Conservation (phyloP, 176 grass and related monocot genomes). For the Panicum miliaceum region DNA sequence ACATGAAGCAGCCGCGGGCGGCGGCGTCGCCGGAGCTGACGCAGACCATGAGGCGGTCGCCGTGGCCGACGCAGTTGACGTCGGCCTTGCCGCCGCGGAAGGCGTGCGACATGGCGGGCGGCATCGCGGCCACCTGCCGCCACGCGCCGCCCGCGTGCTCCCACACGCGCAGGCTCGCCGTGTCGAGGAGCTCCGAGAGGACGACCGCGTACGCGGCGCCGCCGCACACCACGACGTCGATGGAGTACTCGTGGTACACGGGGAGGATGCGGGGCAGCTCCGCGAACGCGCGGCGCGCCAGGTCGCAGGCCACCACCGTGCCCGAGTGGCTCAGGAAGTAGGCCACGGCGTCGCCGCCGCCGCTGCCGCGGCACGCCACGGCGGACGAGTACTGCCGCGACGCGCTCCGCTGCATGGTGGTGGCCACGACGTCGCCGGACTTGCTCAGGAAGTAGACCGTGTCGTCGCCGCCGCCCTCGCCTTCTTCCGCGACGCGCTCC, state of each 20-base stretch:
- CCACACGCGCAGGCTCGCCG: slow-evolving; percentile 80
- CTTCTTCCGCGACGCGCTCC: not conserved
- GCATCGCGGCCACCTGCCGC: slow-evolving; percentile 84
- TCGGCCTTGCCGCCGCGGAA: slow-evolving; percentile 72
- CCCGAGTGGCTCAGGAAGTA: slow-evolving; percentile 81
- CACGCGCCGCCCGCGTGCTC: slow-evolving; percentile 56
- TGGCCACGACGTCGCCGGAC: slow-evolving; percentile 72
- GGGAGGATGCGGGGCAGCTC: slow-evolving; percentile 81
- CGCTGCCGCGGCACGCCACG: slow-evolving; percentile 37
- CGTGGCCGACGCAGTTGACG: slow-evolving; percentile 79
- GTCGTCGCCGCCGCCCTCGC: slow-evolving; percentile 40
- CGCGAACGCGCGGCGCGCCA: slow-evolving; percentile 45
- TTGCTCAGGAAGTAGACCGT: slow-evolving; percentile 84
- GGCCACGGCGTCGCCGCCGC: slow-evolving; percentile 47
- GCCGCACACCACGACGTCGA: slow-evolving; percentile 74
- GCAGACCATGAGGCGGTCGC: slow-evolving; percentile 70
- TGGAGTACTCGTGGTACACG: slow-evolving; percentile 69
- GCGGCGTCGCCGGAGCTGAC: slow-evolving; percentile 54
- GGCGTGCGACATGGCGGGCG: slow-evolving; percentile 72
- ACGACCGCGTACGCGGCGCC: slow-evolving; percentile 61
- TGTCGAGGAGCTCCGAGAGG: slow-evolving; percentile 82
- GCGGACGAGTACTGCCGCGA: slow-evolving; percentile 71
- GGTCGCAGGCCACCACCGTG: slow-evolving; percentile 65
- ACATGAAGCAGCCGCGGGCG: slow-evolving; percentile 55
- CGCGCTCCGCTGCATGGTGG: slow-evolving; percentile 72